Conservation (phyloP, 768 basidiomycete genomes). For the Cubamyces sp. region DNA sequence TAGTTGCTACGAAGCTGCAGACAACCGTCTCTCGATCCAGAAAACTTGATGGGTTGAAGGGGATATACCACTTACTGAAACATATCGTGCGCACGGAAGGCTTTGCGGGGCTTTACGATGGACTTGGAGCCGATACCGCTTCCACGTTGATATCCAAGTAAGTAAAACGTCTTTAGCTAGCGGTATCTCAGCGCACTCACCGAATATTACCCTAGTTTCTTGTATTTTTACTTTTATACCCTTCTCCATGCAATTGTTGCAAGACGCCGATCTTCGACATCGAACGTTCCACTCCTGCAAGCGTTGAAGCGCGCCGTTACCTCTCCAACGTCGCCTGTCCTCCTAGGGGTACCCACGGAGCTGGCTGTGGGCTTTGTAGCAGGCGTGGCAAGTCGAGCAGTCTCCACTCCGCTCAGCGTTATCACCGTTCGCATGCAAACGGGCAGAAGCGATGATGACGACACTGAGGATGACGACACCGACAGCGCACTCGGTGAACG, state of each 20-base stretch:
- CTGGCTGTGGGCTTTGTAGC: conserved; percentile 58
- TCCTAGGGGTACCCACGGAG: conserved; percentile 48
- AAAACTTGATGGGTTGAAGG: conserved; percentile 36
- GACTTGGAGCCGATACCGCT: conserved; percentile 53
- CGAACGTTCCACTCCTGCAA: conserved; percentile 1
- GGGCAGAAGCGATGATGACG: conserved; percentile 41
- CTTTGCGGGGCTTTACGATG: conserved; percentile 51
- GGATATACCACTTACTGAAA: conserved; percentile 38
- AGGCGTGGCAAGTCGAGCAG: conserved; percentile 56
- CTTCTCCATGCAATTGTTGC: conserved; percentile 49
- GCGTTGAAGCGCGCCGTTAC: conserved; percentile 13
- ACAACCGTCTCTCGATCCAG: conserved; percentile 26
- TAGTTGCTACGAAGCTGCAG: conserved; percentile 55
- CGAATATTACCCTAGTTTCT: conserved; percentile 44
- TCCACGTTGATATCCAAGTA: conserved; percentile 60
- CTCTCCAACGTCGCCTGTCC: conserved; percentile 22
- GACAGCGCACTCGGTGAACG: conserved; percentile 13
- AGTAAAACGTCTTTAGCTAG: conserved; percentile 11
- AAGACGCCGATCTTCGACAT: conserved; percentile 31
- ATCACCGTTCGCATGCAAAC: conserved; percentile 59
- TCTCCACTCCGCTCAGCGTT: conserved; percentile 59
- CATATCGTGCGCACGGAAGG: conserved; percentile 47
- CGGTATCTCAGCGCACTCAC: background rate
- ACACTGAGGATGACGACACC: conserved; percentile 21
- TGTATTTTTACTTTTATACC: conserved; percentile 64